These are phyloP conservation scores for Coemansia sp. DNA, from an alignment of 192 early-diverging fungal species.

Conservation along the genomic window DNA sequence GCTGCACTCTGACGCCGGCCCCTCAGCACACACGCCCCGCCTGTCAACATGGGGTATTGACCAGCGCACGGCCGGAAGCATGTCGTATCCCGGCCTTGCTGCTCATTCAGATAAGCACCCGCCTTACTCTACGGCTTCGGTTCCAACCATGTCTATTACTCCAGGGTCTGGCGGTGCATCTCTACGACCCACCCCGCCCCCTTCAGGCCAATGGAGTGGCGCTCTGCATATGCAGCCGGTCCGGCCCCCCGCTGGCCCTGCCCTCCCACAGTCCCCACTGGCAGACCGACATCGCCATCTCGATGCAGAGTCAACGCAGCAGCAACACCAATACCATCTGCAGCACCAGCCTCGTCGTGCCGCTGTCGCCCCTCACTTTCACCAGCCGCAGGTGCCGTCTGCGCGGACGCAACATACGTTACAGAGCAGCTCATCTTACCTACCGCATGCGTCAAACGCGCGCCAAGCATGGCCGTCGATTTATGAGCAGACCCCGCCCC, in stretches of 20 bases:
- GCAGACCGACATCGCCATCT: conserved; percentile 15
- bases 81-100: conserved; percentile 15
- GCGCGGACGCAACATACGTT: not conserved
- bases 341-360: conserved; percentile 10
- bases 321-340: conserved; percentile 12
- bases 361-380: not conserved
- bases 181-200: conserved; percentile 5
- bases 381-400: conserved; percentile 5
- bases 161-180: not conserved
- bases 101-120: conserved; percentile 22
- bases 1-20: conserved; percentile 15
- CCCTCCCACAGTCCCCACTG: conserved; percentile 30
- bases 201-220: conserved; percentile 9
- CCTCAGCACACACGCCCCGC: conserved; percentile 5
- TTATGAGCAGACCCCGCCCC: conserved; percentile 9
- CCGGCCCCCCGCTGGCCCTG: conserved; percentile 1
- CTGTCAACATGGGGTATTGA: conserved; percentile 24
- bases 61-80: conserved; percentile 16
- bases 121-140: conserved; percentile 4
- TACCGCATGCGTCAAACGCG: conserved; percentile 7
- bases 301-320: conserved; percentile 1
- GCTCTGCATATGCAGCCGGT: conserved; percentile 11
- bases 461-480: conserved; percentile 19
- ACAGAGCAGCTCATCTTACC: conserved; percentile 8
- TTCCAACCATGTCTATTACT: conserved; percentile 6